These are phyloP conservation scores for Pseudozyma hubeiensis DNA, from an alignment of 1,284 basidiomycete genomes.

Conservation along the genomic window DNA sequence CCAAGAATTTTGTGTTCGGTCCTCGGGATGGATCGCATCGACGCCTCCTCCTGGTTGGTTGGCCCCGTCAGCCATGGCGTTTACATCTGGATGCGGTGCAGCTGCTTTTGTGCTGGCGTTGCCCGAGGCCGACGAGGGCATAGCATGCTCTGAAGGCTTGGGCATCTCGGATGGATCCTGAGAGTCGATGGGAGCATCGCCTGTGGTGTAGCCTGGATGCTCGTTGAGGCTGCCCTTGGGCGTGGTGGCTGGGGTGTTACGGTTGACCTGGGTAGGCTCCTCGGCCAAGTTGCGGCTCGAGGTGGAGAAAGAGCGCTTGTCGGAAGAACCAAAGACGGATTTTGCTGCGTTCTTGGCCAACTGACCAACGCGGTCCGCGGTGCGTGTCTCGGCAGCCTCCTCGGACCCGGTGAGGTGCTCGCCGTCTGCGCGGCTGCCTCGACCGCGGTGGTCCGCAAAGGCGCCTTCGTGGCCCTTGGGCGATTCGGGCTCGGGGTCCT, in stretches of 20 bases:
- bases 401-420: slow-evolving; percentile 36
- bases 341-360: slow-evolving; percentile 34
- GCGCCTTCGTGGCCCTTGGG: slow-evolving; percentile 39
- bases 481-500: slow-evolving; percentile 33
- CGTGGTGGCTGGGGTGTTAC: slow-evolving; percentile 15
- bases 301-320: slow-evolving; percentile 38
- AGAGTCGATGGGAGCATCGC: slow-evolving; percentile 49
- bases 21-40: slow-evolving; percentile 49
- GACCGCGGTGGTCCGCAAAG: slow-evolving; percentile 49
- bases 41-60: slow-evolving; percentile 29
- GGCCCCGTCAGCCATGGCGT: slow-evolving; percentile 54
- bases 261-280: slow-evolving; percentile 18
- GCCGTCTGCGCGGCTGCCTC: slow-evolving; percentile 21
- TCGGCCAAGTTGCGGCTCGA: slow-evolving; percentile 7
- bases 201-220: slow-evolving; percentile 52
- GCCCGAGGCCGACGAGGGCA: slow-evolving; percentile 10
- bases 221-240: slow-evolving; percentile 32
- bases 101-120: slow-evolving; percentile 44
- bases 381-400: slow-evolving; percentile 40
- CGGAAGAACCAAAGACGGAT: slow-evolving; percentile 27
- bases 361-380: slow-evolving; percentile 26
- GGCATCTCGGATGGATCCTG: slow-evolving; percentile 45
- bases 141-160: slow-evolving; percentile 15
- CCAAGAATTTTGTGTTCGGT: slow-evolving; percentile 48
- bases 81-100: slow-evolving; percentile 33